phyloP scores from a whole-genome alignment of 2,329 filamentous ascomycete species.

The Xylariaceae sp. region DNA sequence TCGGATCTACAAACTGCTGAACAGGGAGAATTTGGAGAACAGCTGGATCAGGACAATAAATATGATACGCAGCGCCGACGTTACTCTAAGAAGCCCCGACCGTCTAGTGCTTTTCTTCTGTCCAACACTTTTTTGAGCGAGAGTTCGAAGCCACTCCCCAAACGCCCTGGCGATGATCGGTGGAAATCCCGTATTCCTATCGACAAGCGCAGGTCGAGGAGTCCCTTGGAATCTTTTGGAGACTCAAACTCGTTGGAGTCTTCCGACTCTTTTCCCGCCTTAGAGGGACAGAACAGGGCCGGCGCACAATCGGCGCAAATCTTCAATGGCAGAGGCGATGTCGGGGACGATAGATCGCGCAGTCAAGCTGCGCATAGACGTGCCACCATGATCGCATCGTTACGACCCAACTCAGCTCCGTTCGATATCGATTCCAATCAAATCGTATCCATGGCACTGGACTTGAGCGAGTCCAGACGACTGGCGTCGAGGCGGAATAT shows the following conservation, averaged over 20 bases:
- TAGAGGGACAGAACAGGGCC: conserved; percentile 18
- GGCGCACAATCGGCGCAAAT: conserved; percentile 14
- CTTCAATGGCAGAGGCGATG: conserved; percentile 13
- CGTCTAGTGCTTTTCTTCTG: conserved; percentile 48
- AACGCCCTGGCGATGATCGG: conserved; percentile 31
- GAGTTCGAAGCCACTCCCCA: conserved; percentile 11
- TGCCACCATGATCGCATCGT: conserved; percentile 24
- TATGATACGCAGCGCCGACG: conserved; percentile 25
- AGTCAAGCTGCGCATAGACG: conserved; percentile 26
- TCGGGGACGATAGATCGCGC: conserved; percentile 23
- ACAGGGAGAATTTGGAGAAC: neutral
- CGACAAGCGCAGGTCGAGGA: conserved; percentile 28
- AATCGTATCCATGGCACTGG: conserved; percentile 89
- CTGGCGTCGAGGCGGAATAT: conserved; percentile 55
- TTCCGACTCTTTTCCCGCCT: conserved; percentile 11
- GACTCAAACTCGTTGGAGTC: conserved; percentile 6
- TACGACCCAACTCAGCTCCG: conserved; percentile 25
- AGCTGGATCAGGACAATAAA: conserved; percentile 16
- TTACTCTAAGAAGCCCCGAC: conserved; percentile 39
- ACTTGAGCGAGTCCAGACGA: conserved; percentile 74
- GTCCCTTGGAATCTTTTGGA: conserved; percentile 19
- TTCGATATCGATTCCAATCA: conserved; percentile 75
- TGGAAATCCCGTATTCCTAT: conserved; percentile 30
- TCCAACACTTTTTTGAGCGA: conserved; percentile 38
- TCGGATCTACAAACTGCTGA: conserved; percentile 17